phyloP scores from a whole-genome alignment of 352 stramenopile genomes.

The Globisporangium polare region DNA sequence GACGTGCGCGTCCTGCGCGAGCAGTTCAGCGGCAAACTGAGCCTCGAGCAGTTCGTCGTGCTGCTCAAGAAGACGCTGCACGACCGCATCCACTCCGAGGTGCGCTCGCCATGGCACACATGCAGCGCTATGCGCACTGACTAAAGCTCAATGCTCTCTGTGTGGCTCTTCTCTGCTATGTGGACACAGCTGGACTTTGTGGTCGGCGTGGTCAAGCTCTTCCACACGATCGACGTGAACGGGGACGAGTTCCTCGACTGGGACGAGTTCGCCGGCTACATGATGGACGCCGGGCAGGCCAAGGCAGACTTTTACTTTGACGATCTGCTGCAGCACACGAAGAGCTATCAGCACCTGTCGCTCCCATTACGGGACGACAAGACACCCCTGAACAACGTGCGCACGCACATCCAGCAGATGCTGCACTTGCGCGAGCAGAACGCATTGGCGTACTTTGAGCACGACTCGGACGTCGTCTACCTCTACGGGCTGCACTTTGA shows the following conservation, averaged over 20 bases:
- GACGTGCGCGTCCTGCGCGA: constrained; percentile 57
- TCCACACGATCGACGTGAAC: constrained; percentile 90
- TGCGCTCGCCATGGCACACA: constrained; percentile 6
- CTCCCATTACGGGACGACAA: constrained; percentile 14
- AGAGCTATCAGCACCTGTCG: constrained; percentile 7
- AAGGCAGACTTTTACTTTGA: constrained; percentile 53
- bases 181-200: constrained; percentile 65
- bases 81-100: constrained; percentile 54
- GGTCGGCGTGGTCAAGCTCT: constrained; percentile 82
- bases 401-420: constrained; percentile 50
- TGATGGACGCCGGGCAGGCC: constrained; percentile 71
- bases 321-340: constrained; percentile 15
- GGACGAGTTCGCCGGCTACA: constrained; percentile 88
- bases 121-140: not conserved
- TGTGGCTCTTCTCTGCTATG: not conserved
- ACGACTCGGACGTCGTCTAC: constrained; percentile 60
- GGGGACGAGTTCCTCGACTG: constrained; percentile 83
- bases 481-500: constrained; percentile 64
- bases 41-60: constrained; percentile 61
- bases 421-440: constrained; percentile 40
- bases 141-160: not conserved
- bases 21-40: constrained; percentile 48
- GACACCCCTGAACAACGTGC: constrained; percentile 39
- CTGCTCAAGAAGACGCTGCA: constrained; percentile 69
- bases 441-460: constrained; percentile 69